Evolutionary conservation across 192 early-diverging fungal species (phyloP), one percentile per base, ranked within the genome.

Genomic region (Mortierella hygrophila): DNA sequence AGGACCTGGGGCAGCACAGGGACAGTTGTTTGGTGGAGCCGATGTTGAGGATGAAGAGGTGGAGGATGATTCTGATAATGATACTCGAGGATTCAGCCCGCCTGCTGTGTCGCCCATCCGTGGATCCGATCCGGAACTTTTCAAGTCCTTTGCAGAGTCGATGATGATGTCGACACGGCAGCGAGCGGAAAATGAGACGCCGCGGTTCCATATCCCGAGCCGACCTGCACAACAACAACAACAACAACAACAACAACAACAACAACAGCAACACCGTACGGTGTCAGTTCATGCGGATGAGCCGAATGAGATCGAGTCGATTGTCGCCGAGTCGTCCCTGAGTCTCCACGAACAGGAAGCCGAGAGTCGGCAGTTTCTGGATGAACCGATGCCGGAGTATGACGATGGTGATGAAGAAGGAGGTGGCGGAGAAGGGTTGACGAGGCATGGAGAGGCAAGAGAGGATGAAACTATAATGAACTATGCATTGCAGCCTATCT

Each of bases 401-500:
- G 70, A 63, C 7, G 40, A 65, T 29, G 60, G 26, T 3, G 49
- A 52, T 49, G 47, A 1, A 37, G 42, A 10, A 72, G 42, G 29
- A 47, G 40, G 40, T 40, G 38, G 38, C 38, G 38, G 38, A 32
- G 32, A 70, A 41, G 70, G 29, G 35, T 29, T 29, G 13, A 26
- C 4, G 46, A 42, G 21, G 18, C 15, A 15, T 5, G n/a, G 41
- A 41, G 72, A 49, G 6, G 23, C 11, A 13, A 44, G 37, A 6
- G 84, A 86, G 42, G 84, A 86, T 26, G 71, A 77, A 16, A 86
- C 84, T 20, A 47, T 86, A 2, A 71, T 86, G 29, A 80, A 81
- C 42, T 55, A 35, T 69, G 79, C 79, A 7, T 65, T 86, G 21
- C 75, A 77, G 69, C 68, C 71, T 15, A 86, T 81, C 37, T 86